Evolutionary conservation across 1,139 yeast genomes (phyloP).

Genomic region (Saccharomycopsis hybrid): DNA sequence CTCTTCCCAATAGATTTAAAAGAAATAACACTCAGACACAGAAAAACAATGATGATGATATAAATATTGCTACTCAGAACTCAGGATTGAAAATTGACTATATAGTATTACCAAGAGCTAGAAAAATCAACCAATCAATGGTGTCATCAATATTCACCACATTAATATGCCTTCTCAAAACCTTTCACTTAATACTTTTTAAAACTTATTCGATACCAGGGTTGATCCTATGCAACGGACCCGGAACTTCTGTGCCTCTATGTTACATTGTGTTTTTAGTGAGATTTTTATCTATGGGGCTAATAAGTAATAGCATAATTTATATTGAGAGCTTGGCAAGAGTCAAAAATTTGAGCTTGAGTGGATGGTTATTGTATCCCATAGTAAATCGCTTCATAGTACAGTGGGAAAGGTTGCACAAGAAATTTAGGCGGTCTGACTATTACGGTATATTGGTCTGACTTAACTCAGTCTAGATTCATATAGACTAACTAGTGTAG

Average conservation of each 20-base stretch:
- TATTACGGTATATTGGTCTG: slow-evolving; percentile 71
- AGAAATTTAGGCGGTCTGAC: slow-evolving; percentile 55
- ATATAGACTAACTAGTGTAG: too few relatives aligned
- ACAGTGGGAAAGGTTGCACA: slow-evolving; percentile 74
- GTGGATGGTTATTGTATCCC: slow-evolving; percentile 67
- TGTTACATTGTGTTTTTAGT: slow-evolving; percentile 55
- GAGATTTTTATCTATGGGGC: slow-evolving; percentile 28
- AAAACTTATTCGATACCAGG: slow-evolving; percentile 37
- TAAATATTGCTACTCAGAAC: slow-evolving; percentile 20
- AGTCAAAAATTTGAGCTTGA: slow-evolving; percentile 65
- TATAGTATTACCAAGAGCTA: slow-evolving; percentile 58
- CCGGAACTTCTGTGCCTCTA: slow-evolving; percentile 83
- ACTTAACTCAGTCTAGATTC: not conserved
- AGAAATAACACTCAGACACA: not conserved
- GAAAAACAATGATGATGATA: not conserved
- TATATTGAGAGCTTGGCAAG: slow-evolving; percentile 90
- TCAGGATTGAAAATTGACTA: slow-evolving; percentile 32
- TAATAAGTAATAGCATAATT: slow-evolving; percentile 49
- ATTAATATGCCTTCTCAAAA: slow-evolving; percentile 28
- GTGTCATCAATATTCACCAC: slow-evolving; percentile 50
- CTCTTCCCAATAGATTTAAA: not conserved
- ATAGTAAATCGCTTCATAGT: slow-evolving; percentile 74
- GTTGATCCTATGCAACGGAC: slow-evolving; percentile 75
- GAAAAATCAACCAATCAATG: slow-evolving; percentile 65
- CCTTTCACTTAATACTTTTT: slow-evolving; percentile 25